Percentiles rank a stretch among this genome's conserved stretches.
phyloP scores from a whole-genome alignment of 2,329 filamentous ascomycete genomes.

The Cladophialophora exuberans region DNA sequence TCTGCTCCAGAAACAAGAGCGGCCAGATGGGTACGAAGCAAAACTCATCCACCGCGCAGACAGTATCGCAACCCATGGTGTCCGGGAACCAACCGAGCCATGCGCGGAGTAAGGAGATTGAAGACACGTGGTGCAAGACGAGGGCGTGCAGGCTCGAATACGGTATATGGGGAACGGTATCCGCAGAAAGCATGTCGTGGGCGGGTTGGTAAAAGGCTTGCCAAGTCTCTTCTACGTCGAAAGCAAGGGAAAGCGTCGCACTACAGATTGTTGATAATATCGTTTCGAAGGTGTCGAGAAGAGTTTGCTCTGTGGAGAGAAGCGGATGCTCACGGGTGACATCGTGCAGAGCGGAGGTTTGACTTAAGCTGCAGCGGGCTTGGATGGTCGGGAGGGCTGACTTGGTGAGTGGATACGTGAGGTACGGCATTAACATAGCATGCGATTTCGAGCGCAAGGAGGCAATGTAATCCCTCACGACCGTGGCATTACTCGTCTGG shows the following conservation, averaged over 20 bases:
- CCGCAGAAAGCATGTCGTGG: background rate
- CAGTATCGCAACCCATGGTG: slow-evolving; percentile 46
- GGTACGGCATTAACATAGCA: slow-evolving; percentile 49
- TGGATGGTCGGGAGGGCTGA: background rate
- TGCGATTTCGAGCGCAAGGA: slow-evolving; percentile 37
- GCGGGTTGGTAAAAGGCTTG: slow-evolving; percentile 24
- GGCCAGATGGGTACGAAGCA: slow-evolving; percentile 60
- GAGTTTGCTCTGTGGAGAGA: slow-evolving; percentile 41
- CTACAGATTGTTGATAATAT: slow-evolving; percentile 47
- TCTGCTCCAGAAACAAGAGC: slow-evolving; percentile 32
- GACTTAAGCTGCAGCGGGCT: slow-evolving; percentile 22
- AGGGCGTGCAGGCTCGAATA: background rate
- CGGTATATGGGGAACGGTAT: background rate
- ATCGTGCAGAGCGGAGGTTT: slow-evolving; percentile 47
- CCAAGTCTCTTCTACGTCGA: slow-evolving; percentile 49
- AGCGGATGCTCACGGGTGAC: slow-evolving; percentile 49
- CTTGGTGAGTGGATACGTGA: slow-evolving; percentile 47
- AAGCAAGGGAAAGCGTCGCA: slow-evolving; percentile 47
- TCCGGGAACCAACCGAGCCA: slow-evolving; percentile 58
- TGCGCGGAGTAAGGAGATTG: slow-evolving; percentile 50
- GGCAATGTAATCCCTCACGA: slow-evolving; percentile 5
- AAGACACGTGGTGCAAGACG: slow-evolving; percentile 29
- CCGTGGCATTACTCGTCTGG: slow-evolving; percentile 2
- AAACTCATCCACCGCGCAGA: slow-evolving; percentile 49
- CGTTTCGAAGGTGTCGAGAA: slow-evolving; percentile 47